Evolutionary conservation across 1,284 basidiomycete genomes (phyloP).

Genomic region (Ganoderma leucocontextum): DNA sequence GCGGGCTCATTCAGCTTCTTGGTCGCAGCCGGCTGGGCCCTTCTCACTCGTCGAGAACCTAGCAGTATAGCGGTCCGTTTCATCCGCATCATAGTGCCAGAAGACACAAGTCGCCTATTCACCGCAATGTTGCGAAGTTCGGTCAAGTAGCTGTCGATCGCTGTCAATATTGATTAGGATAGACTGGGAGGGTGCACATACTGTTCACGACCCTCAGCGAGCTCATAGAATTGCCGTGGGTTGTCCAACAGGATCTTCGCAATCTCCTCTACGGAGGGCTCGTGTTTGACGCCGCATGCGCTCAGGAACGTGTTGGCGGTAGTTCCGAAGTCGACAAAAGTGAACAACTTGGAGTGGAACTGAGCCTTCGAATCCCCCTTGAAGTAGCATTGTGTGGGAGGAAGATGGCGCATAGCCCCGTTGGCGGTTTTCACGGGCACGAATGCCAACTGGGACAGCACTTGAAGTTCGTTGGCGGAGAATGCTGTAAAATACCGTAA

Average conservation of each 20-base stretch:
- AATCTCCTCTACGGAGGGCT: constrained; percentile 88
- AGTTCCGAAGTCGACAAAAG: constrained; percentile 90
- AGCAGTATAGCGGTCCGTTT: constrained; percentile 77
- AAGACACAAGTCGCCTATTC: constrained; percentile 70
- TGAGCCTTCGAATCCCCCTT: constrained; percentile 57
- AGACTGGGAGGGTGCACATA: constrained; percentile 36
- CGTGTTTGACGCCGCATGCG: constrained; percentile 87
- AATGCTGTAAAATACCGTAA: constrained; percentile 52
- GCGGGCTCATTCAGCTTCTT: constrained; percentile 39
- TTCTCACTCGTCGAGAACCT: constrained; percentile 66
- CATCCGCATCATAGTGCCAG: constrained; percentile 68
- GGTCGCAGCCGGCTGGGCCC: constrained; percentile 44
- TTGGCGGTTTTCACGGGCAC: constrained; percentile 56
- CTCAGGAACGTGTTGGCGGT: constrained; percentile 87
- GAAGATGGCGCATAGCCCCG: constrained; percentile 53
- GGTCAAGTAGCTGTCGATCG: constrained; percentile 69
- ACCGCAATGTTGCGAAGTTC: constrained; percentile 89
- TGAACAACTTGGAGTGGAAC: constrained; percentile 82
- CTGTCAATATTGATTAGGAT: background rate
- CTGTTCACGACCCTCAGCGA: constrained; percentile 71
- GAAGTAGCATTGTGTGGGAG: constrained; percentile 78
- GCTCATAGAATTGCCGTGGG: constrained; percentile 74
- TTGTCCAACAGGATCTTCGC: constrained; percentile 69
- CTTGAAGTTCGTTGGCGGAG: constrained; percentile 52
- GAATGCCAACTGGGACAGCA: constrained; percentile 60